These are phyloP conservation scores for Phytophthora melonis DNA, from an alignment of 352 stramenopile species.

Conservation along the genomic window DNA sequence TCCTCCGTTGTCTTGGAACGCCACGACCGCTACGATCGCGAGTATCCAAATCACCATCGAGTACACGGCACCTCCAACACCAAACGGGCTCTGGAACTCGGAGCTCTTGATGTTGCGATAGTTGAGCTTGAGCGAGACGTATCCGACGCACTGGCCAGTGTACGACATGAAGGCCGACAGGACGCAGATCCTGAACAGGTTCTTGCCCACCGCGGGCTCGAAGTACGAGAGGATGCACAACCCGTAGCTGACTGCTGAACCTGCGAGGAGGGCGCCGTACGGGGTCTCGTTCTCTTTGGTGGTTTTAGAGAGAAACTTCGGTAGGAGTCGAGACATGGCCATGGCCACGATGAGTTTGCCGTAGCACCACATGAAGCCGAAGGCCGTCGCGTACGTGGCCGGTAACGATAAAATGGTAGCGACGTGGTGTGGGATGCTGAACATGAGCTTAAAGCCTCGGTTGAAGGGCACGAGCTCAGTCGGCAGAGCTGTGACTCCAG, in stretches of 20 bases:
- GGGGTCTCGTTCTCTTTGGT: constrained; percentile 31
- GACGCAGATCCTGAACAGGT: constrained; percentile 47
- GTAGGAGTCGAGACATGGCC: constrained; percentile 53
- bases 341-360: constrained; percentile 60
- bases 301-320: constrained; percentile 36
- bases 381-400: constrained; percentile 57
- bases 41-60: constrained; percentile 41
- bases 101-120: constrained; percentile 54
- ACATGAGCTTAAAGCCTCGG: constrained; percentile 45
- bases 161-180: constrained; percentile 49
- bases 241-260: constrained; percentile 41
- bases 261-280: constrained; percentile 30
- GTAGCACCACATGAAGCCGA: constrained; percentile 67
- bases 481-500: constrained; percentile 29
- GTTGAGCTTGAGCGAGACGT: constrained; percentile 47
- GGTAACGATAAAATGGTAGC: constrained; percentile 54
- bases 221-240: constrained; percentile 48
- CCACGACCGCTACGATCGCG: constrained; percentile 31
- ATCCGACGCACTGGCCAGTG: constrained; percentile 51
- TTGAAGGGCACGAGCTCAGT: constrained; percentile 44
- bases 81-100: constrained; percentile 51
- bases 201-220: constrained; percentile 19
- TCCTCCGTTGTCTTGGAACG: constrained; percentile 37
- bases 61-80: constrained; percentile 38
- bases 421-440: constrained; percentile 14